A percentile compares a stretch with the other conserved stretches of the same genome.
Conservation (phyloP, 1,139 yeast species). For the Geotrichum aggregatum region DNA sequence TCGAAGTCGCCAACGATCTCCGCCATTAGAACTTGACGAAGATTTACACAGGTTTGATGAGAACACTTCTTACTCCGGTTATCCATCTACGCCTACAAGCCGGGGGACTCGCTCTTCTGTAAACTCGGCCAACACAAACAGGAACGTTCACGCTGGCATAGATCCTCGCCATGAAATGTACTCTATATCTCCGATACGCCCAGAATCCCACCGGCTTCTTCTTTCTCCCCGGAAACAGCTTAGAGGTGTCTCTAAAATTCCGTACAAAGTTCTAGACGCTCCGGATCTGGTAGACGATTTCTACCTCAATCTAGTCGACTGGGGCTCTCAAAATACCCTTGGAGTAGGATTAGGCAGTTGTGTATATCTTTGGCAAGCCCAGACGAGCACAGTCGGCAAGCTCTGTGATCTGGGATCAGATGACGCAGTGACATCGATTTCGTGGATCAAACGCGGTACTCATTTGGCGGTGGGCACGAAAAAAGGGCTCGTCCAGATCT, state of each 20-base stretch:
- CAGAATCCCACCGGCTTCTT: constrained; percentile 75
- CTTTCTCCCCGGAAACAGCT: constrained; percentile 78
- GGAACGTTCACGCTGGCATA: constrained; percentile 4
- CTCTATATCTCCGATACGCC: constrained; percentile 81
- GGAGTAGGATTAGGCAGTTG: constrained; percentile 89
- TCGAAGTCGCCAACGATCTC: background rate
- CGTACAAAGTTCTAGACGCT: constrained; percentile 91
- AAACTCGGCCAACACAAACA: background rate
- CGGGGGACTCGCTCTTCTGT: background rate
- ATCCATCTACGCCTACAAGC: background rate
- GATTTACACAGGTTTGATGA: too few species aligned
- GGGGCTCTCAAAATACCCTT: constrained; percentile 87
- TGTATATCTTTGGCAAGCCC: constrained; percentile 89
- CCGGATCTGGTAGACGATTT: constrained; percentile 94
- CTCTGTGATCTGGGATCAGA: constrained; percentile 63
- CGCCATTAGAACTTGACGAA: too few species aligned
- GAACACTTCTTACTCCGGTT: background rate
- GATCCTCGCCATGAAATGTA: constrained; percentile 70
- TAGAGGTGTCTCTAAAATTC: constrained; percentile 75
- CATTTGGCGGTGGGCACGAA: constrained; percentile 91
- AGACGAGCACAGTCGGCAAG: constrained; percentile 76
- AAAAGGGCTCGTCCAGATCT: constrained; percentile 83
- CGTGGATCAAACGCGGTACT: constrained; percentile 82
- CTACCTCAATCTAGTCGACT: constrained; percentile 84
- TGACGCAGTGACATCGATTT: constrained; percentile 73